These are phyloP conservation scores for Xylaria intraflava DNA, from an alignment of 495 filamentous ascomycete species.

Conservation along the genomic window DNA sequence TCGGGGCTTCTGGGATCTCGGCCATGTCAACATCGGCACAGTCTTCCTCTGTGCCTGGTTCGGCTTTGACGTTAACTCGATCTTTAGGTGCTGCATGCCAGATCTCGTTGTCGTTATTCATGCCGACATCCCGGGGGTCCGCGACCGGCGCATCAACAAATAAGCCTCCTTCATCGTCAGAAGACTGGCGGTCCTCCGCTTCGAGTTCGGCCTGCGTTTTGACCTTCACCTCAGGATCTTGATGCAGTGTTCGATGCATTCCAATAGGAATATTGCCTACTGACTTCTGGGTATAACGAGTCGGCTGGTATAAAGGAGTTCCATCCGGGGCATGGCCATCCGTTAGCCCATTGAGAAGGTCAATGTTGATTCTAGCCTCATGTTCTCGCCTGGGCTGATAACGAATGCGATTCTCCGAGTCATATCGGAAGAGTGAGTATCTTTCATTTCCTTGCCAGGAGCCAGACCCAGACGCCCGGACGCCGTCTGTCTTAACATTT, in stretches of 20 bases:
- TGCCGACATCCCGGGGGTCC: constrained; percentile 28
- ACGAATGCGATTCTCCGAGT: constrained; percentile 9
- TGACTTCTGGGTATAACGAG: constrained; percentile 26
- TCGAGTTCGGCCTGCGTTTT: constrained; percentile 49
- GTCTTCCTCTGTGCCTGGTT: constrained; percentile 27
- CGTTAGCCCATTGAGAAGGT: constrained; percentile 31
- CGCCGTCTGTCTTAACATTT: constrained; percentile 27
- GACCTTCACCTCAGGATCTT: constrained; percentile 44
- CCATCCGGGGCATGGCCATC: constrained; percentile 26
- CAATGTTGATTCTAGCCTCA: constrained; percentile 35
- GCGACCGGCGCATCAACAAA: constrained; percentile 29
- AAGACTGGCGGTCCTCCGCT: constrained; percentile 29
- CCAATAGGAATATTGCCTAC: constrained; percentile 40
- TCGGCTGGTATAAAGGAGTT: constrained; percentile 13
- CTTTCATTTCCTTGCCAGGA: constrained; percentile 29
- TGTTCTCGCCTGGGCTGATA: constrained; percentile 23
- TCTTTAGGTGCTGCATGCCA: constrained; percentile 28
- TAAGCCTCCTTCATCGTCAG: constrained; percentile 39
- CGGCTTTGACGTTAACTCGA: constrained; percentile 23
- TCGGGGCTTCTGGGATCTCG: constrained; percentile 28
- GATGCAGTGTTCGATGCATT: constrained; percentile 46
- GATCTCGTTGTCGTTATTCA: constrained; percentile 27
- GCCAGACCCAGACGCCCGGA: constrained; percentile 26
- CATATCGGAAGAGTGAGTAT: constrained; percentile 10
- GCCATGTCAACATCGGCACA: constrained; percentile 31